These are phyloP conservation scores for Fusarium continuum DNA, from an alignment of 2,329 filamentous ascomycete species.

Conservation along the genomic window DNA sequence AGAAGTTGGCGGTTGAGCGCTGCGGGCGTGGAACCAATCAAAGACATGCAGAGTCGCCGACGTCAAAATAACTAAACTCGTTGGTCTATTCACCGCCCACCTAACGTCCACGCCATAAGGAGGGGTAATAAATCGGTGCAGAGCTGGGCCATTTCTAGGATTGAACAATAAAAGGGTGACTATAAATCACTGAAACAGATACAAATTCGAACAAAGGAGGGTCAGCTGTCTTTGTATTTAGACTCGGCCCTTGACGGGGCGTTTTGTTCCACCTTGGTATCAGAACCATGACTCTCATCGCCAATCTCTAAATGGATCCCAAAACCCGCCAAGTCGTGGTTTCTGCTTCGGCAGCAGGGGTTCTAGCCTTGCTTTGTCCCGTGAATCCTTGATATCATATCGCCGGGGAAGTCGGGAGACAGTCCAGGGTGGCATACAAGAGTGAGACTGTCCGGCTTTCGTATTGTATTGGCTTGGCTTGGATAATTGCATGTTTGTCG, in stretches of 20 bases:
- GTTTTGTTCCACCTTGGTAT: slow-evolving; percentile 13
- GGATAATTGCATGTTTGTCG: not conserved
- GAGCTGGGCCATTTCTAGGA: slow-evolving; percentile 10
- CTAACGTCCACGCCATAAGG: slow-evolving; percentile 24
- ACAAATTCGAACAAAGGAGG: not conserved
- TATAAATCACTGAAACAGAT: not conserved
- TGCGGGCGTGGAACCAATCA: slow-evolving; percentile 43
- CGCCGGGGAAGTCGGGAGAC: slow-evolving; percentile 15
- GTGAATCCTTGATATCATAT: slow-evolving; percentile 2
- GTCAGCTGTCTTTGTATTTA: not conserved
- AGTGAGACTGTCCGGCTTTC: not conserved
- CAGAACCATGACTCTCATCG: not conserved
- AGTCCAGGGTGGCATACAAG: slow-evolving; percentile 2
- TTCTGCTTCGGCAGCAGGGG: slow-evolving; percentile 20
- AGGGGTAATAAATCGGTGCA: slow-evolving; percentile 33
- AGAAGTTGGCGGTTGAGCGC: slow-evolving; percentile 31
- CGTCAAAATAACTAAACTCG: slow-evolving; percentile 30
- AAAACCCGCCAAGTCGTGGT: not conserved
- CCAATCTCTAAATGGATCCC: slow-evolving; percentile 2
- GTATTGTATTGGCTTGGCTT: not conserved
- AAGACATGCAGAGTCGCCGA: slow-evolving; percentile 29
- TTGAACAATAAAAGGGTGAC: not conserved
- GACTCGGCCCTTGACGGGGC: not conserved
- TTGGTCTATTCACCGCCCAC: slow-evolving; percentile 42
- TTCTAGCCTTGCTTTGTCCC: slow-evolving; percentile 13